phyloP scores from a whole-genome alignment of 139 green algal species.

The Chlamydomonas sp. region DNA sequence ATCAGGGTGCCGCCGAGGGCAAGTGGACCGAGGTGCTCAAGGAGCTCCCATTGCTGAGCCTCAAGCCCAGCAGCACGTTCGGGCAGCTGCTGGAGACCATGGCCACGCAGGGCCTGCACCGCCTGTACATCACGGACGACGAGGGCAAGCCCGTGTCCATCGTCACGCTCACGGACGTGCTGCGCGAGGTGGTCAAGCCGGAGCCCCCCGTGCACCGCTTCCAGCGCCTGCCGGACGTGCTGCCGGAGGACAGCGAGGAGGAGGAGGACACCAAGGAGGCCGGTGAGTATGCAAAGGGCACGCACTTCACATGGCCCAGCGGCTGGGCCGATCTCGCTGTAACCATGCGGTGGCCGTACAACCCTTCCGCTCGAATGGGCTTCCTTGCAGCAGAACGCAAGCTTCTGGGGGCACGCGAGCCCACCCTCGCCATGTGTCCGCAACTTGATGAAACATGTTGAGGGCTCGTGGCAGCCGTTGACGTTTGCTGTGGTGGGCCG shows the following conservation, averaged over 20 bases:
- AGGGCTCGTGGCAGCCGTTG: no score
- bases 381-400: no score
- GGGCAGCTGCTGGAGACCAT: constrained; percentile 45
- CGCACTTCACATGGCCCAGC: not conserved
- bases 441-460: no score
- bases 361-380: no score
- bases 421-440: no score
- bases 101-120: constrained; percentile 51
- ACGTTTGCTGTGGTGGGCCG: no score
- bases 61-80: constrained; percentile 43
- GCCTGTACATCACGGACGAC: constrained; percentile 42
- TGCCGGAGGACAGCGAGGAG: constrained; percentile 17
- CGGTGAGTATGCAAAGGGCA: not conserved
- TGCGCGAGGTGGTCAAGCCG: constrained; percentile 49
- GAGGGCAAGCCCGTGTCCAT: constrained; percentile 52
- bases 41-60: constrained; percentile 32
- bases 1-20: constrained; percentile 22
- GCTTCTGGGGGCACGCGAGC: no score
- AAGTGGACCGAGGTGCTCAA: constrained; percentile 43
- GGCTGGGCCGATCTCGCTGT: not conserved
- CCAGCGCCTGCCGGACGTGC: constrained; percentile 20
- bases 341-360: no score
- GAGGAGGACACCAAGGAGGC: constrained; percentile 14
- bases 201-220: constrained; percentile 35
- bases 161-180: constrained; percentile 65